Evolutionary conservation across 306 rosid species (phyloP).

Genomic region (Corylus avellana): DNA sequence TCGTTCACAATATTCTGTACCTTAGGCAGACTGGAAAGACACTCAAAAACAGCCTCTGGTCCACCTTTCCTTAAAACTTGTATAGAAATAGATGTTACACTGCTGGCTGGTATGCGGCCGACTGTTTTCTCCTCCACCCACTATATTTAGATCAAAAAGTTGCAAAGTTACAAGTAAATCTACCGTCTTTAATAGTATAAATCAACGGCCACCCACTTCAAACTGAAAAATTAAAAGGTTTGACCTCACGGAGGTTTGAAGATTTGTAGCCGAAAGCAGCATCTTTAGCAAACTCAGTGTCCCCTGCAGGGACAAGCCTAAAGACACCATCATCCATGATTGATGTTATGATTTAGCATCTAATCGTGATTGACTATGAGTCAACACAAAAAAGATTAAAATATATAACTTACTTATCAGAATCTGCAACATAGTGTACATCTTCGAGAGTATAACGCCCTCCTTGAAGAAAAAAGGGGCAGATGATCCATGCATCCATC

Average conservation of each 20-base stretch:
- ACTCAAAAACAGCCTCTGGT: constrained; percentile 78
- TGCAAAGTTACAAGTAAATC: constrained; percentile 15
- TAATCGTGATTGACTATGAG: constrained; percentile 19
- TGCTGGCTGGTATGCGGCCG: constrained; percentile 65
- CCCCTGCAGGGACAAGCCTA: constrained; percentile 94
- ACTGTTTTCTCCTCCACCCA: constrained; percentile 95
- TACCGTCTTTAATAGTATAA: constrained; percentile 1
- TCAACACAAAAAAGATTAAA: background rate
- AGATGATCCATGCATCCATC: constrained; percentile 96
- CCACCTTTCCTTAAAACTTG: constrained; percentile 87
- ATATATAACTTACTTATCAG: constrained; percentile 58
- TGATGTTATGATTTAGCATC: constrained; percentile 21
- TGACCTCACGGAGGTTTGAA: constrained; percentile 89
- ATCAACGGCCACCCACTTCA: constrained; percentile 12
- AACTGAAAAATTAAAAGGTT: constrained; percentile 14
- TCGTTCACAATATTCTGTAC: constrained; percentile 35
- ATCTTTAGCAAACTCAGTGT: constrained; percentile 93
- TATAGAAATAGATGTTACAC: constrained; percentile 72
- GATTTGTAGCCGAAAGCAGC: constrained; percentile 95
- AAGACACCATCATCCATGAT: constrained; percentile 29
- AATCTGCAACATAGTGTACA: constrained; percentile 86
- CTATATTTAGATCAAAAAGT: constrained; percentile 43
- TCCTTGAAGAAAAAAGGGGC: constrained; percentile 96
- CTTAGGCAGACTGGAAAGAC: constrained; percentile 74
- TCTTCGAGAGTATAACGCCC: constrained; percentile 89